A percentile compares a stretch with the other conserved stretches of the same genome.
Evolutionary conservation across 768 basidiomycete species (phyloP).

Genomic region (Boletus eberwhitei): DNA sequence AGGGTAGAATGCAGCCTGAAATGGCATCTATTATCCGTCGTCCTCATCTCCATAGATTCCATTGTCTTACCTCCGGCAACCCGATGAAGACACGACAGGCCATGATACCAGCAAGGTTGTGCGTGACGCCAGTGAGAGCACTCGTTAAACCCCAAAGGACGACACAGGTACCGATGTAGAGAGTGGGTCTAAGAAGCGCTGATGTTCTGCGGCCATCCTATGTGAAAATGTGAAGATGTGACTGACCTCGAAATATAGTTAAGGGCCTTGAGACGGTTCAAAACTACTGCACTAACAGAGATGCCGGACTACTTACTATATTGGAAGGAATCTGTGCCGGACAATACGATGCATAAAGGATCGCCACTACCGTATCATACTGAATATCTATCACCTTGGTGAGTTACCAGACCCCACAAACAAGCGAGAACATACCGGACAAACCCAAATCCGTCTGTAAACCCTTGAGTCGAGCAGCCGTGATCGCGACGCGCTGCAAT

Average conservation of each 20-base stretch:
- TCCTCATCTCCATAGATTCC: background rate
- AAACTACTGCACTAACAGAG: background rate
- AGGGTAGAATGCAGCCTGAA: constrained; percentile 60
- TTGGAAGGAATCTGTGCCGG: constrained; percentile 48
- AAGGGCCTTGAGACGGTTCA: constrained; percentile 38
- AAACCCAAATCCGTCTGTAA: constrained; percentile 47
- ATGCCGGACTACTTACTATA: background rate
- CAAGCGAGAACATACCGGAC: constrained; percentile 32
- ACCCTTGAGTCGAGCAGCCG: constrained; percentile 48
- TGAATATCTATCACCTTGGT: constrained; percentile 41
- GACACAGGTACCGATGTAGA: constrained; percentile 60
- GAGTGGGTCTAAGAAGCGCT: constrained; percentile 44
- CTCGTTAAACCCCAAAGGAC: constrained; percentile 64
- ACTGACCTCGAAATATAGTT: constrained; percentile 50
- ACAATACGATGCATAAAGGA: constrained; percentile 58
- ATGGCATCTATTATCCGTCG: background rate
- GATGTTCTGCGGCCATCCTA: background rate
- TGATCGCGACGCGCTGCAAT: constrained; percentile 46
- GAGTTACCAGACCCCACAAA: background rate
- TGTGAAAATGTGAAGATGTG: background rate
- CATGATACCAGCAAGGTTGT: constrained; percentile 54
- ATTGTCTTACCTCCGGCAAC: constrained; percentile 46
- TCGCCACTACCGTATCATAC: constrained; percentile 52
- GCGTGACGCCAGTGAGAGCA: constrained; percentile 57
- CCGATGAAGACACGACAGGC: constrained; percentile 60